phyloP scores from a whole-genome alignment of 352 stramenopile species.

The Phytophthora crassamura region DNA sequence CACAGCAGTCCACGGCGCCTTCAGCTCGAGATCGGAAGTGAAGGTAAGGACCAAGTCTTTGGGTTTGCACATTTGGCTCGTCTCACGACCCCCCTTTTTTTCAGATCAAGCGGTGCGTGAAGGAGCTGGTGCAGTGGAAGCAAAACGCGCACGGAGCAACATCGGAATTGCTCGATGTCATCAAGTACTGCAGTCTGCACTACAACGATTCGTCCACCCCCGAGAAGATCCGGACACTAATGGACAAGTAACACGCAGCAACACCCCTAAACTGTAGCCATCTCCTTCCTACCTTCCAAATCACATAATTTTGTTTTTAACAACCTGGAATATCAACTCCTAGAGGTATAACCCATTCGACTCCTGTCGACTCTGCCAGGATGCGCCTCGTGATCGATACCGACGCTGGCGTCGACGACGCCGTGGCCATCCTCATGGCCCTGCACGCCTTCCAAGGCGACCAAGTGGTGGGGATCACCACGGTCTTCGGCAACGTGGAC shows the following conservation, averaged over 20 bases:
- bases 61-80: background rate
- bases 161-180: slow-evolving; percentile 49
- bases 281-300: too few relatives aligned
- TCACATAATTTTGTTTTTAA: background rate
- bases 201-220: slow-evolving; percentile 58
- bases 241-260: slow-evolving; percentile 36
- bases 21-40: slow-evolving; percentile 62
- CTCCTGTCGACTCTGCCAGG: background rate
- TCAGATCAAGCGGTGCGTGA: slow-evolving; percentile 69
- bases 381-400: slow-evolving; percentile 79
- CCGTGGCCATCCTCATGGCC: slow-evolving; percentile 74
- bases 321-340: too few relatives aligned
- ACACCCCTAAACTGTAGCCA: too few relatives aligned
- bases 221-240: slow-evolving; percentile 51
- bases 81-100: background rate
- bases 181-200: slow-evolving; percentile 66
- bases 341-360: too few relatives aligned
- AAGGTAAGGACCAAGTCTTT: slow-evolving; percentile 38
- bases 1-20: slow-evolving; percentile 48
- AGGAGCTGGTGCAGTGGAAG: slow-evolving; percentile 55
- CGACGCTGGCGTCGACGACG: slow-evolving; percentile 84
- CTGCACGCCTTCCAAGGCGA: slow-evolving; percentile 67
- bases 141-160: slow-evolving; percentile 34
- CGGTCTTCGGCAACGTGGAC: slow-evolving; percentile 86
- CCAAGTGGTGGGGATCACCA: slow-evolving; percentile 73